Percentiles rank a stretch among this genome's conserved stretches.
Evolutionary conservation across 2,329 filamentous ascomycete genomes (phyloP).

Genomic region (Xylariaceae sp.): DNA sequence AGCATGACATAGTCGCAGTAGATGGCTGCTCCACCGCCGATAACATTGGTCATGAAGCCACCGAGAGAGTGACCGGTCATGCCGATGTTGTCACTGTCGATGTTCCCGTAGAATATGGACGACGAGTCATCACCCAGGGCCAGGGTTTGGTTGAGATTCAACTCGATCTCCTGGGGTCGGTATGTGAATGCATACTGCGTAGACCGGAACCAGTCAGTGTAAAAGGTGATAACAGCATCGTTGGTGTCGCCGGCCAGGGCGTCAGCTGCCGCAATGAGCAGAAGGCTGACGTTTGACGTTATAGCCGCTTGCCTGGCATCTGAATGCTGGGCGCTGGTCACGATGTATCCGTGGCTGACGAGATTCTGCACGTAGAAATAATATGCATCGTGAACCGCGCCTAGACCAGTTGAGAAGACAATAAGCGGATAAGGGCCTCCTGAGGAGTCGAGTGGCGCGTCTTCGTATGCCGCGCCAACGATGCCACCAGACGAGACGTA

Average conservation of each 20-base stretch:
- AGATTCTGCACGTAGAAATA: conserved; percentile 19
- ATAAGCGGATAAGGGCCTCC: conserved; percentile 16
- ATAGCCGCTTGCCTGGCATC: conserved; percentile 10
- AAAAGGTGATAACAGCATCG: conserved; percentile 13
- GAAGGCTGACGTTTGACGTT: conserved; percentile 1
- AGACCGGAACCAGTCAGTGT: conserved; percentile 15
- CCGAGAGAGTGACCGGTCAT: conserved; percentile 17
- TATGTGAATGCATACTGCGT: conserved; percentile 16
- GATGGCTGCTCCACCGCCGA: conserved; percentile 13
- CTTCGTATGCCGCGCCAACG: conserved; percentile 10
- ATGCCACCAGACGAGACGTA: conserved; percentile 13
- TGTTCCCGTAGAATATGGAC: conserved; percentile 6
- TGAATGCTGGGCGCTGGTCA: conserved; percentile 12
- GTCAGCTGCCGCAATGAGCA: conserved; percentile 6
- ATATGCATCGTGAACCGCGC: conserved; percentile 15
- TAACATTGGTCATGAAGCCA: conserved; percentile 14
- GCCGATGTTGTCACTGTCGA: conserved; percentile 11
- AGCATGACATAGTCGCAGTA: conserved; percentile 15
- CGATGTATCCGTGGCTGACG: conserved; percentile 15
- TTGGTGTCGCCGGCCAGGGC: conserved; percentile 9
- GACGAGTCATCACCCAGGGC: conserved; percentile 1
- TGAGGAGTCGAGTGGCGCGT: conserved; percentile 12
- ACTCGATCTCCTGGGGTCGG: conserved; percentile 14
- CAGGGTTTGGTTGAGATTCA: conserved; percentile 11
- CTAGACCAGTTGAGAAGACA: conserved; percentile 16